Evolutionary conservation across 306 rosid species (phyloP).

Genomic region (Ziziphus jujuba): DNA sequence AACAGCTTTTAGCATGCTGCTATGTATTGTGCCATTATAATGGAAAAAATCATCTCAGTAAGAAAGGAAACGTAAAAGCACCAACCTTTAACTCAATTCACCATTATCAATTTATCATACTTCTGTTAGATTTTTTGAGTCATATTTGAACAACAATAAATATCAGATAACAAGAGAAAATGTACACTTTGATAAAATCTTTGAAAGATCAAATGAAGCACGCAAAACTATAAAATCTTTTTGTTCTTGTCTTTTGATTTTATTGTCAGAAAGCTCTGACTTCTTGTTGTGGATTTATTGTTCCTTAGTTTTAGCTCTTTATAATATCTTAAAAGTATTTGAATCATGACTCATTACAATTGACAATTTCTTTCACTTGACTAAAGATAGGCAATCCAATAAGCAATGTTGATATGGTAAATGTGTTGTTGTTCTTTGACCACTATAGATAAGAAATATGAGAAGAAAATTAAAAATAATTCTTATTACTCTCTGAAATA

Average conservation of each 20-base stretch:
- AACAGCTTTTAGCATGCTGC: slow-evolving; percentile 90
- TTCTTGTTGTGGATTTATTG: slow-evolving; percentile 3
- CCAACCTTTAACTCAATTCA: slow-evolving; percentile 7
- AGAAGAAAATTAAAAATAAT: too few species aligned
- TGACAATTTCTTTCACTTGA: not conserved
- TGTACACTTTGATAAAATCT: slow-evolving; percentile 31
- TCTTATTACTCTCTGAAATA: too few species aligned
- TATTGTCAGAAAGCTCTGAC: slow-evolving; percentile 11
- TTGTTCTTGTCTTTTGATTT: not conserved
- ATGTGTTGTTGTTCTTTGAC: too few species aligned
- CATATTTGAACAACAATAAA: slow-evolving; percentile 86
- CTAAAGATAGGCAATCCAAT: too few species aligned
- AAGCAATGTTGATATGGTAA: too few species aligned
- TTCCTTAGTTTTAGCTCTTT: too few species aligned
- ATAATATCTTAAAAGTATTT: too few species aligned
- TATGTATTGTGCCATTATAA: slow-evolving; percentile 52
- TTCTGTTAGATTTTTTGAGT: not conserved
- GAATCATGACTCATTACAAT: too few species aligned
- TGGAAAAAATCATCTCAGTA: slow-evolving; percentile 31
- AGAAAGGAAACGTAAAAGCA: slow-evolving; percentile 4
- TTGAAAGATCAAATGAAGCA: not conserved
- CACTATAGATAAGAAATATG: too few species aligned
- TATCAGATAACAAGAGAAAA: slow-evolving; percentile 88
- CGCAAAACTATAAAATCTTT: too few species aligned
- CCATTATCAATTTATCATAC: not conserved